Percentiles rank a stretch among this genome's conserved stretches.
Conservation (phyloP, 176 grass and related monocot species). For the Poa annua region DNA sequence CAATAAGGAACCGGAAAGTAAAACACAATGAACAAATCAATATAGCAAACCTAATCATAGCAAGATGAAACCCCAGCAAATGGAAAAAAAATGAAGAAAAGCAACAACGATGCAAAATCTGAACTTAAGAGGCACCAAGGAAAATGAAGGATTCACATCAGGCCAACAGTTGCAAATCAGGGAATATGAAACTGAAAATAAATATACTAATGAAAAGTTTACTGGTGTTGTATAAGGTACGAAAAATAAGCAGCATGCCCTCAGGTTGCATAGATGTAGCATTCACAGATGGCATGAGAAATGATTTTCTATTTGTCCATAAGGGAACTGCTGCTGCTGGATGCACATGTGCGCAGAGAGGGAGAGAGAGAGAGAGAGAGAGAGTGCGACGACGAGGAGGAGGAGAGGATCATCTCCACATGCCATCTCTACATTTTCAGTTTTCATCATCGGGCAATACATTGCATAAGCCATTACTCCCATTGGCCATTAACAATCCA, state of each 20-base stretch:
- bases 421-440: slow-evolving; percentile 28
- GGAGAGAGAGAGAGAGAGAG: background rate
- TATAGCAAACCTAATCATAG: background rate
- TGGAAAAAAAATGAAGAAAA: background rate
- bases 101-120: background rate
- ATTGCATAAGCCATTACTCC: background rate
- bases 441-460: slow-evolving; percentile 42
- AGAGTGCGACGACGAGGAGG: background rate
- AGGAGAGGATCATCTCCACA: background rate
- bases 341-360: background rate
- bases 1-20: background rate
- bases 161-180: background rate
- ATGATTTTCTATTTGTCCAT: background rate
- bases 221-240: background rate
- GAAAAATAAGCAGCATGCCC: slow-evolving; percentile 2
- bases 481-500: background rate
- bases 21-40: background rate
- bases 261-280: slow-evolving; percentile 3
- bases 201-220: background rate
- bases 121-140: background rate
- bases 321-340: background rate
- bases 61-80: background rate
- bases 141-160: slow-evolving; percentile 4
- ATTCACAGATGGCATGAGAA: slow-evolving; percentile 29
- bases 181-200: slow-evolving; percentile 20